Conservation (phyloP, 371 early-diverging fungal species). For the Smittium culicis region DNA sequence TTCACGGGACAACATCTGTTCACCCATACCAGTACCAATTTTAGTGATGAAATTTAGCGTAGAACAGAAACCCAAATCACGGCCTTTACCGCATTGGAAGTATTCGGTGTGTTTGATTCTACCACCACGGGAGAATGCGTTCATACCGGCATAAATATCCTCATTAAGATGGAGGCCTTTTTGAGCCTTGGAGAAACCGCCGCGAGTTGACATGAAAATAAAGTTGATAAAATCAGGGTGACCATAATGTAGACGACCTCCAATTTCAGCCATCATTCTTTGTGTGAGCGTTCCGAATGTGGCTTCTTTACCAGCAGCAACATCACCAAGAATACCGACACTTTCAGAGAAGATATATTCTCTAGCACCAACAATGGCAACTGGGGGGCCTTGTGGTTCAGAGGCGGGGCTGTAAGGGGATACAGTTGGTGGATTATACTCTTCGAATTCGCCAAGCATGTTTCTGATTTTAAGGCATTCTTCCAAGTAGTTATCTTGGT, state of each 20-base stretch:
- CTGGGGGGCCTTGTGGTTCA: conserved; percentile 44
- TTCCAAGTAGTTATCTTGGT: conserved; percentile 83
- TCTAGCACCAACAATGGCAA: conserved; percentile 81
- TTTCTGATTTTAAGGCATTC: conserved; percentile 79
- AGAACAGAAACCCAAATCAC: conserved; percentile 81
- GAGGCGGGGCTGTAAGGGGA: conserved; percentile 53
- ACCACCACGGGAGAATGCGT: conserved; percentile 69
- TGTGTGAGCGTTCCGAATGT: conserved; percentile 79
- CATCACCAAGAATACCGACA: conserved; percentile 75
- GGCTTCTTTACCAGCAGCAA: conserved; percentile 83
- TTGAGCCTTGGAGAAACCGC: conserved; percentile 80
- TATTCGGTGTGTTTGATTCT: conserved; percentile 84
- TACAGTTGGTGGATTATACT: conserved; percentile 42
- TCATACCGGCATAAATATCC: conserved; percentile 89
- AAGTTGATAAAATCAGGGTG: conserved; percentile 86
- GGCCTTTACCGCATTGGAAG: conserved; percentile 83
- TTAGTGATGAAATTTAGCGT: conserved; percentile 80
- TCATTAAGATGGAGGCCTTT: conserved; percentile 84
- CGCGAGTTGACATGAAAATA: conserved; percentile 75
- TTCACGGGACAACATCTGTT: conserved; percentile 81
- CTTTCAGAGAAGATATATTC: conserved; percentile 84
- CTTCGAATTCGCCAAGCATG: conserved; percentile 75
- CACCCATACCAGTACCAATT: conserved; percentile 86
- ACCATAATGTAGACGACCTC: conserved; percentile 74
- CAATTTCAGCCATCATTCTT: conserved; percentile 73